These are phyloP conservation scores for Coniochaeta sp. DNA, from an alignment of 2,329 filamentous ascomycete species.

Conservation along the genomic window DNA sequence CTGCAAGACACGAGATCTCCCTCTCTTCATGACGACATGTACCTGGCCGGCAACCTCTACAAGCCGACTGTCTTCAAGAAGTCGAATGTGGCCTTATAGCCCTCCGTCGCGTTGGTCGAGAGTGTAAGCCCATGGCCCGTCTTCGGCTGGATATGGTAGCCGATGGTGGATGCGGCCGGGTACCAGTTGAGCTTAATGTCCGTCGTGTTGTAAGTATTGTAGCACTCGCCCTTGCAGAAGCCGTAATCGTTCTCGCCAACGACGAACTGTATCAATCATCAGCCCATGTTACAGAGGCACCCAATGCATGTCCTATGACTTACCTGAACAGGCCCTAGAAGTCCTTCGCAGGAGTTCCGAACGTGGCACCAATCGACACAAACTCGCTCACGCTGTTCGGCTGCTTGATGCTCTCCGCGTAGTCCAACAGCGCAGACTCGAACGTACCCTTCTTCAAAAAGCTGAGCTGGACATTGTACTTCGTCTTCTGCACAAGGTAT, in stretches of 20 bases:
- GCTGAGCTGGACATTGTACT: conserved; percentile 23
- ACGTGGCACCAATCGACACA: conserved; percentile 15
- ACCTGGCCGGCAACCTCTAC: too few species aligned
- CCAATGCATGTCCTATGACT: neutral
- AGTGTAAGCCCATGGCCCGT: conserved; percentile 27
- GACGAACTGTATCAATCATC: conserved; percentile 17
- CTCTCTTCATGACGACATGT: too few species aligned
- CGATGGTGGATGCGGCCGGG: conserved; percentile 19
- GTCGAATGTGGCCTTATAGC: conserved; percentile 18
- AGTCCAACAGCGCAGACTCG: conserved; percentile 20
- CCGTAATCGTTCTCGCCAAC: conserved; percentile 23
- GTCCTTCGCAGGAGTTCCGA: conserved; percentile 12
- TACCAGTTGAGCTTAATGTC: neutral
- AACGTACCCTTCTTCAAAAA: conserved; percentile 23
- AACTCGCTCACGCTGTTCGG: conserved; percentile 23
- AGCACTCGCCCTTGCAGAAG: conserved; percentile 29
- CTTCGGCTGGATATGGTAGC: conserved; percentile 24
- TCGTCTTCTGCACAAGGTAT: conserved; percentile 14
- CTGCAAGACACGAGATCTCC: too few species aligned
- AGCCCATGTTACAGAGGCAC: neutral
- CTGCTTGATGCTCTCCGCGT: conserved; percentile 23
- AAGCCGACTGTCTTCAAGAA: conserved; percentile 7
- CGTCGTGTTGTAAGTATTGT: conserved; percentile 14
- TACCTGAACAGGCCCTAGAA: conserved; percentile 21
- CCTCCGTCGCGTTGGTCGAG: conserved; percentile 21